These are phyloP conservation scores for Alternaria arbusti DNA, from an alignment of 2,329 filamentous ascomycete species.

Conservation along the genomic window DNA sequence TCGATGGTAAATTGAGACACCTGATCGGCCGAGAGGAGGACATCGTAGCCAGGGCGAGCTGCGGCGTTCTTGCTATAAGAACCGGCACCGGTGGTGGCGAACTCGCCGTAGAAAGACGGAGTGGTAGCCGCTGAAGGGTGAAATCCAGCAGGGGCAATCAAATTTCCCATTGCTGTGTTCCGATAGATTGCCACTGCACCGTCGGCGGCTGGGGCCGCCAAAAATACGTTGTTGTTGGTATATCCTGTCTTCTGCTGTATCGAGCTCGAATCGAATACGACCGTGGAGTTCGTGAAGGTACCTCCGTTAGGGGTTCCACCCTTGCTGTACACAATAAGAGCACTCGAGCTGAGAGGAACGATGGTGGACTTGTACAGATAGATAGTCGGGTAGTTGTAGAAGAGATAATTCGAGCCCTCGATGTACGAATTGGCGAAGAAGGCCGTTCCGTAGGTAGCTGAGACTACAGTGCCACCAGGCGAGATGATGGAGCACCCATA, in stretches of 20 bases:
- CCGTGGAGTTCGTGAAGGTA: slow-evolving; percentile 46
- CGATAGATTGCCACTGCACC: slow-evolving; percentile 53
- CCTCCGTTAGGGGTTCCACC: slow-evolving; percentile 29
- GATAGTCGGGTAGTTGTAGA: slow-evolving; percentile 50
- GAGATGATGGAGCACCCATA: slow-evolving; percentile 55
- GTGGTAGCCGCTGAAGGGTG: slow-evolving; percentile 29
- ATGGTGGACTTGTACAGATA: slow-evolving; percentile 56
- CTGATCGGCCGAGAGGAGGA: slow-evolving; percentile 40
- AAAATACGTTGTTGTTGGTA: slow-evolving; percentile 51
- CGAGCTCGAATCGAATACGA: slow-evolving; percentile 51
- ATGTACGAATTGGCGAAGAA: slow-evolving; percentile 56
- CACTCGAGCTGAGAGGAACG: slow-evolving; percentile 46
- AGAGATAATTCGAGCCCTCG: slow-evolving; percentile 52
- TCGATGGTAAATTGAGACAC: slow-evolving; percentile 44
- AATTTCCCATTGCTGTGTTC: slow-evolving; percentile 46
- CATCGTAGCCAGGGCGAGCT: slow-evolving; percentile 45
- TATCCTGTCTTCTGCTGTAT: slow-evolving; percentile 40
- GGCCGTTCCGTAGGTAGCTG: slow-evolving; percentile 40
- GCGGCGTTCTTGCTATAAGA: slow-evolving; percentile 48
- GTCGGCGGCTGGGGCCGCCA: slow-evolving; percentile 52
- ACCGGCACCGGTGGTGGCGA: slow-evolving; percentile 50
- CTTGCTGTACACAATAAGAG: slow-evolving; percentile 50
- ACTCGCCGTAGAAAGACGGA: slow-evolving; percentile 52
- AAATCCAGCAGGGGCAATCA: slow-evolving; percentile 50
- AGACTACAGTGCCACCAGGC: slow-evolving; percentile 42